Evolutionary conservation across 176 grass and related monocot species (phyloP), one percentile per base, ranked within the genome.

Genomic region (Oryza australiensis): DNA sequence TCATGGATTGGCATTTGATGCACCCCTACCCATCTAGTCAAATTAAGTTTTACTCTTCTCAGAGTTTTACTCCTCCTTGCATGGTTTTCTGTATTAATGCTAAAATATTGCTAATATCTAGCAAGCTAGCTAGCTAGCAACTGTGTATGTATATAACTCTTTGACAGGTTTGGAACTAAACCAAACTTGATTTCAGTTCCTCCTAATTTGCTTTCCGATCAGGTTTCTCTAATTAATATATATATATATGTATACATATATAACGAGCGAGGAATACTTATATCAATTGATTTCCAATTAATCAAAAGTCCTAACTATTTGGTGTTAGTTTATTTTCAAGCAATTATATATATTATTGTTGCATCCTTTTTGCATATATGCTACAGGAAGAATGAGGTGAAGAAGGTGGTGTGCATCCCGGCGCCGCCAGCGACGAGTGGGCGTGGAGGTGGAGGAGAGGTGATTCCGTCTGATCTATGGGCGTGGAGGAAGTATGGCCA

Each of bases 401-500:
- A 80, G 63, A 93, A 93, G 66, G 91, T 93, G 80, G 91, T 93
- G 28, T 93, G 91, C 15, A 93, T 93, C 62, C 91, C 91, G 8
- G 91, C 88, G 5, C 87, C 81, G 20, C 83, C 83, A 2, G 46
- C 85, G 11, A 46, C 68, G 22, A 87, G 62, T 60, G 83, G 30
- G 22, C 64, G 91, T 10, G 69, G 75, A 26, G 91, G 91, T 12
- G 91, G 84, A 76, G 90, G 90, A 26, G 91, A 93, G 71, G 84
- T 90, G 28, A 86, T 93, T 63, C 91, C 91, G 0, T 93, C 87
- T 40, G 91, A 93, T 79, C 85, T 93, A 51, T 93, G 91, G 91
- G 91, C 91, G 38, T 93, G 91, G 91, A 90, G 91, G 55, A 93
- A 93, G 74, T 94, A 94, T 27, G 92, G 92, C 12, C 92, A 94